Conservation (phyloP, 768 basidiomycete genomes). For the Leccinum rimulosum region DNA sequence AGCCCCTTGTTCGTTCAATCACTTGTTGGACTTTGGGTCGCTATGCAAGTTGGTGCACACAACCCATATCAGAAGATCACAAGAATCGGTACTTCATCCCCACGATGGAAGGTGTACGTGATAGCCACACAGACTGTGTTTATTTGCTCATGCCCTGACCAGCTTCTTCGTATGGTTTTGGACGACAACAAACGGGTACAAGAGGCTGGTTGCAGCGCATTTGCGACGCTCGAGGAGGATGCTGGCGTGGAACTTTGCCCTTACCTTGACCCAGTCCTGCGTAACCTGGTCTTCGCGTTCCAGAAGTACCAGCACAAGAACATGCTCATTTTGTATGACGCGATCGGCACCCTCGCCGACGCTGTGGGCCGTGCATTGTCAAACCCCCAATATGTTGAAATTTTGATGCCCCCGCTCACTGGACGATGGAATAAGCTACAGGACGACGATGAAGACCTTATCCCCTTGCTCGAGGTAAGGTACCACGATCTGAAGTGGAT, state of each 20-base stretch:
- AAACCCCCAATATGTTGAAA: slow-evolving; percentile 85
- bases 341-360: slow-evolving; percentile 97
- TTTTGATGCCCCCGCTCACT: slow-evolving; percentile 94
- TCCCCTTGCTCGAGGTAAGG: slow-evolving; percentile 90
- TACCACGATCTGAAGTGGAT: slow-evolving; percentile 1
- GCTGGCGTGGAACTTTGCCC: slow-evolving; percentile 88
- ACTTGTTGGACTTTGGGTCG: slow-evolving; percentile 99
- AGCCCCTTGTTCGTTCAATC: slow-evolving; percentile 97
- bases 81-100: slow-evolving; percentile 91
- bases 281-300: slow-evolving; percentile 94
- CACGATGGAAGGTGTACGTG: slow-evolving; percentile 92
- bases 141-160: slow-evolving; percentile 2
- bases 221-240: slow-evolving; percentile 98
- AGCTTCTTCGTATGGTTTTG: slow-evolving; percentile 96
- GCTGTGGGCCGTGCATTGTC: slow-evolving; percentile 88
- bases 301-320: slow-evolving; percentile 99
- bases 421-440: slow-evolving; percentile 86
- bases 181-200: slow-evolving; percentile 99
- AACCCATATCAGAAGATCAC: slow-evolving; percentile 80
- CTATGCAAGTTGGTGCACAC: slow-evolving; percentile 97
- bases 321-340: slow-evolving; percentile 96
- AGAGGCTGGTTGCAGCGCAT: slow-evolving; percentile 98
- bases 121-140: slow-evolving; percentile 16
- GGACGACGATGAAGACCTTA: slow-evolving; percentile 90
- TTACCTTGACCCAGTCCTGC: slow-evolving; percentile 91